These are phyloP conservation scores for Boletus subcaerulescens DNA, from an alignment of 768 basidiomycete species.

Conservation along the genomic window DNA sequence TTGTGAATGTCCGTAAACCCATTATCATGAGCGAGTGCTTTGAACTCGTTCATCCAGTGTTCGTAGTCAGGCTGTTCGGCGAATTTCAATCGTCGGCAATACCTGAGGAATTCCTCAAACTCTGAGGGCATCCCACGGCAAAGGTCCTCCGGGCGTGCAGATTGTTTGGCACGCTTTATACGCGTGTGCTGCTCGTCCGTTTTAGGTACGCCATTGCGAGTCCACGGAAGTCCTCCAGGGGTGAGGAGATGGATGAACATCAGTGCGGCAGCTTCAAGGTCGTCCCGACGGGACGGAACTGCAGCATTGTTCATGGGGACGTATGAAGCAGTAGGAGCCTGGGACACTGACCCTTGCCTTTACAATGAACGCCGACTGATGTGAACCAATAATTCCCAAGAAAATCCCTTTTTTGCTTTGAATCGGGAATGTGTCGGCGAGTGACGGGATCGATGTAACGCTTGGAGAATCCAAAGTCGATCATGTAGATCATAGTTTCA, in stretches of 20 bases:
- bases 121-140: slow-evolving; percentile 65
- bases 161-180: slow-evolving; percentile 62
- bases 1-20: slow-evolving; percentile 58
- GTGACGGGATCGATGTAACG: slow-evolving; percentile 67
- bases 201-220: slow-evolving; percentile 76
- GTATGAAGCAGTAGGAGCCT: slow-evolving; percentile 10
- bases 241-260: slow-evolving; percentile 82
- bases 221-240: slow-evolving; percentile 74
- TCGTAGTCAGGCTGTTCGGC: slow-evolving; percentile 67
- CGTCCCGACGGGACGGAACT: slow-evolving; percentile 80
- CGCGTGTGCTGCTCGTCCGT: slow-evolving; percentile 59
- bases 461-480: slow-evolving; percentile 84
- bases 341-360: slow-evolving; percentile 56
- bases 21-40: slow-evolving; percentile 53
- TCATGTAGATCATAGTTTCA: slow-evolving; percentile 69
- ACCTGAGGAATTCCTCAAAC: slow-evolving; percentile 75
- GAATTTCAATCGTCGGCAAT: slow-evolving; percentile 67
- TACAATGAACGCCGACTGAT: slow-evolving; percentile 75
- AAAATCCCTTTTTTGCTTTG: slow-evolving; percentile 65
- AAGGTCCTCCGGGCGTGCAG: slow-evolving; percentile 59
- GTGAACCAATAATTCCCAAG: slow-evolving; percentile 87
- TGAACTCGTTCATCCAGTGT: slow-evolving; percentile 63
- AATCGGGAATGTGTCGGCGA: slow-evolving; percentile 68
- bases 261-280: slow-evolving; percentile 71
- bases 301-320: slow-evolving; percentile 21